Conservation (phyloP, 129 eudicot species). For the Artemisia annua region DNA sequence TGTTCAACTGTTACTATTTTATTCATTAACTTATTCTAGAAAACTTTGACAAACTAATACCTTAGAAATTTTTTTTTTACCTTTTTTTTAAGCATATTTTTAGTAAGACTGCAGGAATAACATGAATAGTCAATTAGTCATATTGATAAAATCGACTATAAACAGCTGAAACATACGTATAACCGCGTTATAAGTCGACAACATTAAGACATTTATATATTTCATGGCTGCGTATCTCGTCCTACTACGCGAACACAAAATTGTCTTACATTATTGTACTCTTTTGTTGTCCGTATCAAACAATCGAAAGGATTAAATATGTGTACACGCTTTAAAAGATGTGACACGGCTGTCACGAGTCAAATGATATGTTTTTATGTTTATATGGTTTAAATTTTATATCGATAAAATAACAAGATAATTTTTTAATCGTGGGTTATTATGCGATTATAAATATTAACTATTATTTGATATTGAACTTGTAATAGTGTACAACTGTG, state of each 20-base stretch:
- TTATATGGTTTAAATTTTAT: not conserved
- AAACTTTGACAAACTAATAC: no score
- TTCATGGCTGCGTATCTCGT: constrained; percentile 21
- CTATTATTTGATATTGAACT: no score
- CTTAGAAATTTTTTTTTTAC: not conserved
- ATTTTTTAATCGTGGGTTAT: no score
- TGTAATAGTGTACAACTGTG: no score
- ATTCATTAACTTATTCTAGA: no score
- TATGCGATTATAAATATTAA: no score
- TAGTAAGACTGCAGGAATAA: constrained; percentile 9
- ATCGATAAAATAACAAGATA: no score
- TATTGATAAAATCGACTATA: constrained; percentile 26
- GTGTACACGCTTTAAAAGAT: constrained; percentile 1
- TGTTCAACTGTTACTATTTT: no score
- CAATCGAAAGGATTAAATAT: not conserved
- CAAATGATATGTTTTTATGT: not conserved
- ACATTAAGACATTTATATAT: constrained; percentile 10
- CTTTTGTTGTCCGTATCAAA: constrained; percentile 20
- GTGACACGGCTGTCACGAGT: not conserved
- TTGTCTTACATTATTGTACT: not conserved
- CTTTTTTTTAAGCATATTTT: not conserved
- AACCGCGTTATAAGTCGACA: constrained; percentile 20
- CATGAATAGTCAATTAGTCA: not conserved
- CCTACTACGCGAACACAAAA: not conserved
- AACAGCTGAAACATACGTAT: constrained; percentile 18